A percentile compares a stretch with the other conserved stretches of the same genome.
These are phyloP conservation scores for Gynochthodes officinalis DNA, from an alignment of 257 asterid genomes.

Conservation along the genomic window DNA sequence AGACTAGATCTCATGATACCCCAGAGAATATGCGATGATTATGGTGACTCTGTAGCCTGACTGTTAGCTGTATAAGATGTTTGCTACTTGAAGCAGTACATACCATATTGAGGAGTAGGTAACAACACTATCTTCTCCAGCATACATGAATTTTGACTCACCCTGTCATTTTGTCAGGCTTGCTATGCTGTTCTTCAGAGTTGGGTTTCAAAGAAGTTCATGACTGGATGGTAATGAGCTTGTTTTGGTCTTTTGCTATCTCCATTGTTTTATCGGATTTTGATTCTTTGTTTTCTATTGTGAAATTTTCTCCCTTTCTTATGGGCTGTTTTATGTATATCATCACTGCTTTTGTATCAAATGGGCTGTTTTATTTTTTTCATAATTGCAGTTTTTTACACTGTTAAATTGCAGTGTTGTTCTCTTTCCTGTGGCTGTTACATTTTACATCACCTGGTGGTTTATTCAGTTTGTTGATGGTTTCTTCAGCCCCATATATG, in stretches of 20 bases:
- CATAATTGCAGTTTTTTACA: conserved; percentile 15
- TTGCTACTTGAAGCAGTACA: not conserved
- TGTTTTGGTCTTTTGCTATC: not conserved
- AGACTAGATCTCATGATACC: not conserved
- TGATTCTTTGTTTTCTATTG: conserved; percentile 17
- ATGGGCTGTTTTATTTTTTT: conserved; percentile 49
- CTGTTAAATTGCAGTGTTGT: conserved; percentile 62
- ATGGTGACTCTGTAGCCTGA: not conserved
- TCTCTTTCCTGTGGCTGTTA: conserved; percentile 95
- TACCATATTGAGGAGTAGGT: not conserved
- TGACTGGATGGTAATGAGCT: conserved; percentile 90
- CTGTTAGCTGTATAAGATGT: not conserved
- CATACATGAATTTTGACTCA: conserved; percentile 14
- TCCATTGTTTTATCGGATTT: conserved; percentile 4
- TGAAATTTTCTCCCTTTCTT: conserved; percentile 56
- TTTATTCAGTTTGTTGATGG: conserved; percentile 95
- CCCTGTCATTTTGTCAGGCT: conserved; percentile 57
- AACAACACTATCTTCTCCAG: not conserved
- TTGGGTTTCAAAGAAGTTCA: conserved; percentile 97
- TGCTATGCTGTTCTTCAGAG: conserved; percentile 97
- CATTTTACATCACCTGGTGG: conserved; percentile 97
- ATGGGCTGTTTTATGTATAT: conserved; percentile 70
- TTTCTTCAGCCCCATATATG: conserved; percentile 96
- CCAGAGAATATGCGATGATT: not conserved
- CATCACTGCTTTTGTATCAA: conserved; percentile 22